Evolutionary conservation across 1,284 basidiomycete genomes (phyloP).

Genomic region (Erythrobasidium hasegawianum): DNA sequence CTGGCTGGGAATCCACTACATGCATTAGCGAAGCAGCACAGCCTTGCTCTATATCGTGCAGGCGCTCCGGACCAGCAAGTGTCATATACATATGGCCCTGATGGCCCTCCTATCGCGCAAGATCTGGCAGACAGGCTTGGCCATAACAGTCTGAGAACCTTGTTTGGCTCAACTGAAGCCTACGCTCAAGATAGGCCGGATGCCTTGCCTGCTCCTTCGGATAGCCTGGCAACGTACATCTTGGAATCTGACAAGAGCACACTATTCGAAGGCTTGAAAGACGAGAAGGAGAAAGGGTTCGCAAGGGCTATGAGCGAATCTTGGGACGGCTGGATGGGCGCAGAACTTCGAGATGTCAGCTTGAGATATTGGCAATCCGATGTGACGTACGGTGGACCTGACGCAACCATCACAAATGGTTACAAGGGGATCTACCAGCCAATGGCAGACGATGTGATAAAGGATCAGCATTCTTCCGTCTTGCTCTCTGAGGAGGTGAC

Average conservation of each 20-base stretch:
- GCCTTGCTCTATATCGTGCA: constrained; percentile 32
- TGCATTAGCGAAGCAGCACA: constrained; percentile 36
- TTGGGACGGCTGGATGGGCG: constrained; percentile 45
- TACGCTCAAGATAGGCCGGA: constrained; percentile 32
- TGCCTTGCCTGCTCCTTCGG: constrained; percentile 4
- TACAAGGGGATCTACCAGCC: constrained; percentile 28
- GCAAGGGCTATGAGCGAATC: constrained; percentile 32
- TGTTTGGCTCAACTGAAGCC: constrained; percentile 35
- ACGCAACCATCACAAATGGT: constrained; percentile 23
- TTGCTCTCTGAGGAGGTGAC: constrained; percentile 42
- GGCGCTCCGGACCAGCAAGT: constrained; percentile 4
- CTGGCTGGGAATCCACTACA: constrained; percentile 41
- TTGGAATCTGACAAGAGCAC: constrained; percentile 30
- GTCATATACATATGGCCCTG: background rate
- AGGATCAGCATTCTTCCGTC: constrained; percentile 37
- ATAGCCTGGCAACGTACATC: constrained; percentile 9
- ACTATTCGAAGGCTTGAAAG: constrained; percentile 37
- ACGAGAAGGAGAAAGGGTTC: constrained; percentile 19
- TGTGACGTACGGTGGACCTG: constrained; percentile 19
- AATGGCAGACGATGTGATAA: constrained; percentile 1
- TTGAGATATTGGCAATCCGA: constrained; percentile 44
- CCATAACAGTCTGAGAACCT: constrained; percentile 33
- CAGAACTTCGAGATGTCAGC: constrained; percentile 45
- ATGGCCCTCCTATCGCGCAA: constrained; percentile 15
- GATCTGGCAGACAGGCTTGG: constrained; percentile 23